Evolutionary conservation across 306 rosid genomes (phyloP).

Genomic region (Prunus kanzakura): DNA sequence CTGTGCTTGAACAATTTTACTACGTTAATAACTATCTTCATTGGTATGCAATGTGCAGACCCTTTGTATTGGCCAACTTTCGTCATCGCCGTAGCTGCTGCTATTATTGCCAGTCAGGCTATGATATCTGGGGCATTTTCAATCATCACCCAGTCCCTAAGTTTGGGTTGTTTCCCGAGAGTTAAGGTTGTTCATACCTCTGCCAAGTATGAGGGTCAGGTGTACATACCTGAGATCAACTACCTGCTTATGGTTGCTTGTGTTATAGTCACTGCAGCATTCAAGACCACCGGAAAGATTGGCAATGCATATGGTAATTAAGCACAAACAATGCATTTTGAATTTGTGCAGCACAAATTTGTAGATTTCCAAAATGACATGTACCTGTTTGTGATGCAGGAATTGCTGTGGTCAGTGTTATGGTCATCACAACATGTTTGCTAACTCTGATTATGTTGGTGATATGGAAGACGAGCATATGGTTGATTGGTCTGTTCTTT

Average conservation of each 20-base stretch:
- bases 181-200: constrained; percentile 85
- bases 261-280: constrained; percentile 52
- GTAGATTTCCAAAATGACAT: background rate
- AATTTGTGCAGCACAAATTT: background rate
- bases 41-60: constrained; percentile 28
- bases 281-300: constrained; percentile 65
- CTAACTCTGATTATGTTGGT: constrained; percentile 64
- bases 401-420: constrained; percentile 73
- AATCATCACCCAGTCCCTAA: constrained; percentile 62
- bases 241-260: constrained; percentile 73
- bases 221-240: constrained; percentile 74
- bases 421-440: constrained; percentile 57
- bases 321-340: background rate
- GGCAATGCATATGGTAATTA: constrained; percentile 77
- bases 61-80: constrained; percentile 84
- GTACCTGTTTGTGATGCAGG: constrained; percentile 29
- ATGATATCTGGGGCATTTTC: constrained; percentile 89
- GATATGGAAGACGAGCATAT: constrained; percentile 69
- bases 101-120: constrained; percentile 86
- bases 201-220: constrained; percentile 63
- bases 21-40: background rate
- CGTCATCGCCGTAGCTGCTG: constrained; percentile 68
- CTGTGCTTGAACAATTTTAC: background rate
- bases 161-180: constrained; percentile 75
- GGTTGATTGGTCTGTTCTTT: constrained; percentile 49